Percentiles rank a stretch among this genome's conserved stretches.
These are phyloP conservation scores for Ogataea salicorniae DNA, from an alignment of 805 yeast species.

Conservation along the genomic window DNA sequence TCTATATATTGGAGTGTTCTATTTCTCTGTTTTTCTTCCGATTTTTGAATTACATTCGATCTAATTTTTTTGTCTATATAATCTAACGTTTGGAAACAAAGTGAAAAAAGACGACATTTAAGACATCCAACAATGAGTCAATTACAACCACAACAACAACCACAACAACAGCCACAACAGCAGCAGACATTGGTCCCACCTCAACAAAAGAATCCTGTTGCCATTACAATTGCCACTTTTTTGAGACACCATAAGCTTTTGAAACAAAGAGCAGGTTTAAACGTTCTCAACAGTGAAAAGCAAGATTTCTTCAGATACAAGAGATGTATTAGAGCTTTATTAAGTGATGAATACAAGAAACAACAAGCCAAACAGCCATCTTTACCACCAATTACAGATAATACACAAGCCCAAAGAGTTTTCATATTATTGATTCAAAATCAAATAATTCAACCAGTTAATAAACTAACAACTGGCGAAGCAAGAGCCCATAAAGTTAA, in stretches of 20 bases:
- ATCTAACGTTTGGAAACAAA: too few species aligned
- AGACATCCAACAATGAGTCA: conserved; percentile 1
- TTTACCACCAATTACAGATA: conserved; percentile 40
- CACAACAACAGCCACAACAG: background rate
- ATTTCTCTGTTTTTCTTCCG: too few species aligned
- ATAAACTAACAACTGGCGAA: conserved; percentile 65
- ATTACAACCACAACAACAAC: background rate
- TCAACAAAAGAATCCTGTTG: conserved; percentile 42
- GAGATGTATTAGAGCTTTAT: conserved; percentile 73
- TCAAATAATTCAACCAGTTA: conserved; percentile 71
- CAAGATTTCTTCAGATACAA: conserved; percentile 84
- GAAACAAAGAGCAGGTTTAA: conserved; percentile 72
- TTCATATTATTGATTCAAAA: conserved; percentile 66
- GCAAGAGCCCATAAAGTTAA: conserved; percentile 57
- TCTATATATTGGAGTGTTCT: too few species aligned
- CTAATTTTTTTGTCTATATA: too few species aligned
- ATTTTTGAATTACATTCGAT: too few species aligned
- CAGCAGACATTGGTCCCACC: conserved; percentile 20
- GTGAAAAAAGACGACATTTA: too few species aligned
- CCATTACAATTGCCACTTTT: conserved; percentile 65
- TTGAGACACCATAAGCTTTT: conserved; percentile 61
- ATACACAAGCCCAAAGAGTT: conserved; percentile 53
- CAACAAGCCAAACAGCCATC: conserved; percentile 32
- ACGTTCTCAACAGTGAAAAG: conserved; percentile 57
- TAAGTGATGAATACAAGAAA: conserved; percentile 61